These are phyloP conservation scores for Serendipita sp. DNA, from an alignment of 768 basidiomycete species.

Conservation along the genomic window DNA sequence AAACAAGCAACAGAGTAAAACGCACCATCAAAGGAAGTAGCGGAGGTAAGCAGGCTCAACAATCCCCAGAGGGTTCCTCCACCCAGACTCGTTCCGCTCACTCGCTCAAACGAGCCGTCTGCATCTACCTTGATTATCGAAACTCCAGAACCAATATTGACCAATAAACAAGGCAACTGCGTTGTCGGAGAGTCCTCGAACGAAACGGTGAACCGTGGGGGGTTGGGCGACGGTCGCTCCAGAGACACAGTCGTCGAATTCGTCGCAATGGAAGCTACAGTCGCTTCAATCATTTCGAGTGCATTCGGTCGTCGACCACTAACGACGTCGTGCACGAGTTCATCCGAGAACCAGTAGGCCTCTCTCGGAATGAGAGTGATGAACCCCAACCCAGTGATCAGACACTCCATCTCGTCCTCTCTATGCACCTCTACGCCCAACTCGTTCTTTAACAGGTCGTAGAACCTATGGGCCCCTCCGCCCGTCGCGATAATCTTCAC, in stretches of 20 bases:
- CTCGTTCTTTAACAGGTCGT: conserved; percentile 57
- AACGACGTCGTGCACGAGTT: conserved; percentile 60
- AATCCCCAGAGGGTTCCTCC: conserved; percentile 97
- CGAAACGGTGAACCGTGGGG: conserved; percentile 74
- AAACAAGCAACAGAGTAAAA: conserved; percentile 9
- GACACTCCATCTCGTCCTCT: conserved; percentile 98
- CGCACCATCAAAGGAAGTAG: conserved; percentile 88
- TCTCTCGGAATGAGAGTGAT: conserved; percentile 92
- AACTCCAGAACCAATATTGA: conserved; percentile 96
- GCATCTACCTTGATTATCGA: conserved; percentile 95
- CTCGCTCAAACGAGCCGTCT: conserved; percentile 87
- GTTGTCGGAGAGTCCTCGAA: conserved; percentile 80
- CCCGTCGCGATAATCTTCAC: conserved; percentile 98
- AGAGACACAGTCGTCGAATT: conserved; percentile 23
- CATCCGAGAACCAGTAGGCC: conserved; percentile 97
- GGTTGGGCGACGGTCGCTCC: conserved; percentile 78
- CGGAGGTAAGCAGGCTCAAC: conserved; percentile 85
- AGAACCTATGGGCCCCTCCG: conserved; percentile 90
- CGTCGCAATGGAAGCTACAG: conserved; percentile 13
- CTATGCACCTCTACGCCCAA: conserved; percentile 70
- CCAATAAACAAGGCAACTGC: conserved; percentile 87
- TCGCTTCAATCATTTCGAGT: not conserved
- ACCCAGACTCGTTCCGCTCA: conserved; percentile 91
- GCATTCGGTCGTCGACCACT: not conserved
- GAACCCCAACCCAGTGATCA: conserved; percentile 92